Base-by-base conservation (phyloP, 2,329 filamentous ascomycete genomes). In the Cadophora malorum region DNA sequence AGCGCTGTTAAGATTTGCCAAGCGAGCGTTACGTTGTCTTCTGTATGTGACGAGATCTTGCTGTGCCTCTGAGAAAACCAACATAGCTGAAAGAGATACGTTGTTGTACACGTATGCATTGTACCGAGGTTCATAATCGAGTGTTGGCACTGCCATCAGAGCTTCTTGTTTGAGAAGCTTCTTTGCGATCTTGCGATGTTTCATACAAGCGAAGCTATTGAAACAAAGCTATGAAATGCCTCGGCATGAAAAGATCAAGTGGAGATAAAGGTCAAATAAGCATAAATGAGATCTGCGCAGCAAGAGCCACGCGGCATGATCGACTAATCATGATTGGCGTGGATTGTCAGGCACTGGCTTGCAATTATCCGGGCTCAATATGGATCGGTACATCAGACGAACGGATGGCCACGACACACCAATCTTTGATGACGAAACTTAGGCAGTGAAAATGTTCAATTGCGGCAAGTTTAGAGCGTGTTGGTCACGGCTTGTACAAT, bases 401-500 rank as follows among this genome's bases (percentile, higher is more conserved):
- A 55, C 52, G 9, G 3, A 33, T 55, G 52, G 25, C 12, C 52
- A 8, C 33, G 25, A n/a, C 16, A 14, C 52, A 6, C 3, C 25
- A 1, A 8, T 33, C 23, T 19, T 19, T 55, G 19, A 21, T 3
- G 45, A n/a, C 45, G 45, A 49, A n/a, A 21, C 5, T 21, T 7
- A 14, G n/a, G n/a, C 6, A 21, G 19, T 21, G 19, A 21, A 21
- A n/a, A 12, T 10, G 6, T 25, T 58, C 19, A 6, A 38, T 38
- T 58, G 12, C 8, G n/a, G n/a, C 33, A 58, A 38, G 23, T 45
- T 23, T 64, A 69, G 19, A 66, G 23, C 7, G 53, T 61, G 28
- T 66, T 69, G 31, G 8, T 59, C n/a, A 78, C 76, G 7, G 73
- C 74, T 56, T 74, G 21, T 9, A 79, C 76, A 66, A 78, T 75